Evolutionary conservation across 208 protist genomes (phyloP).

Genomic region (Porcisia hertigi): DNA sequence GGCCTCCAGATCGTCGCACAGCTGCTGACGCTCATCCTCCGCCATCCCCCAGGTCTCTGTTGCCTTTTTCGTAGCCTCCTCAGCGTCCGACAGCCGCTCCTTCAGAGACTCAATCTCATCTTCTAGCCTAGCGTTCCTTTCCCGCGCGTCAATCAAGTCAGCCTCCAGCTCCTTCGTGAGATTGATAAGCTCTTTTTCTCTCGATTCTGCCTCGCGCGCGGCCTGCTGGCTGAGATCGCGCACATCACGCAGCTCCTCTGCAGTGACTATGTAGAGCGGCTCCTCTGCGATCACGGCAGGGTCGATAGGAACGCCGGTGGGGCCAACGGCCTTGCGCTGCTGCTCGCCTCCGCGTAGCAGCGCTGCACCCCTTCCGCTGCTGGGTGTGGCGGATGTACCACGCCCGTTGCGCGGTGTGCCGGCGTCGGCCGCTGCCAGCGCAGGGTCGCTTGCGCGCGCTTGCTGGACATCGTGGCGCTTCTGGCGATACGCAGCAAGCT

Average conservation of each 20-base stretch:
- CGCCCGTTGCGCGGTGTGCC: neutral
- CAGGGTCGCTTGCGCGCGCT: constrained; percentile 9
- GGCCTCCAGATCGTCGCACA: constrained; percentile 37
- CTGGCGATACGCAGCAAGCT: constrained; percentile 8
- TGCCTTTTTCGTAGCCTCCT: neutral
- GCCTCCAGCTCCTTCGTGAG: constrained; percentile 3
- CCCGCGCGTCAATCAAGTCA: constrained; percentile 8
- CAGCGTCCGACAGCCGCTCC: constrained; percentile 3
- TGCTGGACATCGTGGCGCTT: constrained; percentile 7
- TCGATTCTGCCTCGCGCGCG: neutral
- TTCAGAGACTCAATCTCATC: neutral
- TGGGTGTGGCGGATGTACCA: neutral
- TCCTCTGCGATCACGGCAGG: constrained; percentile 17
- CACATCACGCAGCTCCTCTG: constrained; percentile 19
- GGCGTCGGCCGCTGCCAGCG: constrained; percentile 11
- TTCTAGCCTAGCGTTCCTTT: neutral
- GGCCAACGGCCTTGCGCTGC: neutral
- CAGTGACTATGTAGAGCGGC: constrained; percentile 23
- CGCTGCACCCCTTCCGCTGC: neutral
- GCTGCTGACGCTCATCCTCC: constrained; percentile 33
- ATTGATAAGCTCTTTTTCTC: neutral
- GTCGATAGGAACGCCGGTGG: constrained; percentile 11
- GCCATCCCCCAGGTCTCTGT: neutral
- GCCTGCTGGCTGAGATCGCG: constrained; percentile 1
- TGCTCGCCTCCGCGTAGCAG: neutral